Base-by-base conservation (phyloP, 352 stramenopile species). In the Phytophthora pistaciae region DNA sequence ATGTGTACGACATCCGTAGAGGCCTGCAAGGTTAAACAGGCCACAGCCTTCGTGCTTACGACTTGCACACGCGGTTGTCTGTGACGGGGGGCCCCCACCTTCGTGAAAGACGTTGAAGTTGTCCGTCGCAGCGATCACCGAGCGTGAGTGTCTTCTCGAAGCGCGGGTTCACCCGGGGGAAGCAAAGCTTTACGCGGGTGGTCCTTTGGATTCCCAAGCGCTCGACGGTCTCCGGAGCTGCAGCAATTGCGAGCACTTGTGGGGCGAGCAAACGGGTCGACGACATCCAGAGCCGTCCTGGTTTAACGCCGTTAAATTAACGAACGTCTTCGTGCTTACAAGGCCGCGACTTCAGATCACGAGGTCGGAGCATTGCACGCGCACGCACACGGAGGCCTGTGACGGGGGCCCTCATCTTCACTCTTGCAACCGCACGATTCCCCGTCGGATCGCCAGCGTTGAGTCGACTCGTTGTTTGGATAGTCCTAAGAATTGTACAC, bases 391-490 rank as follows among this genome's bases (percentile, higher is more conserved):
- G 13, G 29, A n/a, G 56, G 27, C 42, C 52, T 73, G 66, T 73
- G 66, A 57, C 66, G 53, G 66, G 66, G 66, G 13, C 49, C 11
- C n/a, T 36, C 10, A 62, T 50, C 23, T 58, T 40, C n/a, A 44
- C 21, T 14, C n/a, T 20, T 50, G 31, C 56, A 62, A 63, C 25
- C 20, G 23, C 44, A 72, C 58, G 52, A 68, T 36, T 16, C 44
- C 31, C 20, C 21, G 55, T 48, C 56, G 60, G 27, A 70, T 52
- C 60, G 60, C 42, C 16, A 13, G 18, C n/a, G 16, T 44, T 38
- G 5, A 54, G 54, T 64, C 29, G 63, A 44, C 18, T 16, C 1
- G 63, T 64, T 64, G 64, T 70, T 60, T 66, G 48, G 48, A 54
- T 54, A 54, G n/a, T 31, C 20, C 42, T 33, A 36, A 29, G 27